A percentile compares a stretch with the other conserved stretches of the same genome.
phyloP scores from a whole-genome alignment of 2,329 filamentous ascomycete species.

The Arthroderma uncinatum region DNA sequence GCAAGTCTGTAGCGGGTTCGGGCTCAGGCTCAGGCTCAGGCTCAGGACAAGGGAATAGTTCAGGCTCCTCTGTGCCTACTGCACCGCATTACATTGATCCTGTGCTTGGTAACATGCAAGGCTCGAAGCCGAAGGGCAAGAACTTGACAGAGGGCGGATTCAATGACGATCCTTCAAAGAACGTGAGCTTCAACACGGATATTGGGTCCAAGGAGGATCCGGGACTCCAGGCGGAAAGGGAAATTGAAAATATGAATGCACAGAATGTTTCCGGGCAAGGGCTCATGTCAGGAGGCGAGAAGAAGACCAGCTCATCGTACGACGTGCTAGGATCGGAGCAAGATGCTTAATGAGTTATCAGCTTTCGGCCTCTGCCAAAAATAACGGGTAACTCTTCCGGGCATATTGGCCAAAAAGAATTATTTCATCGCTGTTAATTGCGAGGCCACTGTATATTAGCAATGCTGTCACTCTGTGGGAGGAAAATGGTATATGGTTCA shows the following conservation, averaged over 20 bases:
- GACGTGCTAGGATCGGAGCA: conserved; percentile 13
- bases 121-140: conserved; percentile 40
- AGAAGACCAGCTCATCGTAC: conserved; percentile 16
- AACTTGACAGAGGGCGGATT: conserved; percentile 43
- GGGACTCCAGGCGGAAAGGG: conserved; percentile 36
- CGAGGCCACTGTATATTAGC: not conserved
- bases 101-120: conserved; percentile 20
- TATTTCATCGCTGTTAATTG: no score
- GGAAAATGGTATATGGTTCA: not conserved
- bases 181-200: conserved; percentile 42
- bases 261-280: conserved; percentile 16
- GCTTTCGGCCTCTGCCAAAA: not conserved
- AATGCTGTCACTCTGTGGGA: not conserved
- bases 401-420: no score
- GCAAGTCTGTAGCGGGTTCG: conserved; percentile 2
- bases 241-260: conserved; percentile 24
- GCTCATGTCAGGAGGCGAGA: not conserved
- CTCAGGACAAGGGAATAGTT: conserved; percentile 13
- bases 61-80: conserved; percentile 20
- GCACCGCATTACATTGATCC: conserved; percentile 32
- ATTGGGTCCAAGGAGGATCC: conserved; percentile 48
- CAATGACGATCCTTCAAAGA: conserved; percentile 30
- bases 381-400: not conserved
- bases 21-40: not conserved
- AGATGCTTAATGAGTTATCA: conserved; percentile 7